phyloP scores from a whole-genome alignment of 1,284 basidiomycete genomes.

The Xanthoconium separans region DNA sequence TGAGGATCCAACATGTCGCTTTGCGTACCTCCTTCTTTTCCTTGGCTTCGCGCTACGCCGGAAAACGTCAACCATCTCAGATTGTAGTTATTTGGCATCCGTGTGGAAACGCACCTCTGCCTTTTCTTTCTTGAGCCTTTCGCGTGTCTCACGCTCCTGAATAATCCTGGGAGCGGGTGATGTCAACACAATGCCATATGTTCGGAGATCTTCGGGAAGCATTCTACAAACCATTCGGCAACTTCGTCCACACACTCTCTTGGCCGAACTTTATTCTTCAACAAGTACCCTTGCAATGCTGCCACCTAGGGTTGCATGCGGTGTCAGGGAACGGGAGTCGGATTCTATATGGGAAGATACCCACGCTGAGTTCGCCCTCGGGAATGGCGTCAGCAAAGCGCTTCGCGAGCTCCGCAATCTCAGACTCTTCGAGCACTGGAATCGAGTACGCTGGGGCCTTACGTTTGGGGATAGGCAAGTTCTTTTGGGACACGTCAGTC shows the following conservation, averaged over 20 bases:
- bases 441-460: slow-evolving; percentile 57
- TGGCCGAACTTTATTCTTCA: slow-evolving; percentile 83
- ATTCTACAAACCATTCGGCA: slow-evolving; percentile 49
- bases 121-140: slow-evolving; percentile 81
- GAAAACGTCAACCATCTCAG: slow-evolving; percentile 14
- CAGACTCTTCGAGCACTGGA: slow-evolving; percentile 67
- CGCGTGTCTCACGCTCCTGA: slow-evolving; percentile 76
- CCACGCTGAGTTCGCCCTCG: slow-evolving; percentile 78
- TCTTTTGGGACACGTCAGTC: slow-evolving; percentile 57
- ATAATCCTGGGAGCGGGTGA: slow-evolving; percentile 45
- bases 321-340: slow-evolving; percentile 1
- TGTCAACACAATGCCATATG: slow-evolving; percentile 1
- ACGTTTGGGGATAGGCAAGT: slow-evolving; percentile 66
- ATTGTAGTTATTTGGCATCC: neutral
- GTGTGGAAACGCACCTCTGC: slow-evolving; percentile 55
- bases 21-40: slow-evolving; percentile 63
- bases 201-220: slow-evolving; percentile 9
- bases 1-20: neutral
- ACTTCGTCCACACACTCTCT: slow-evolving; percentile 80
- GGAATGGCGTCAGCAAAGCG: slow-evolving; percentile 75
- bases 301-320: slow-evolving; percentile 57
- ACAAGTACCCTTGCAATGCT: slow-evolving; percentile 77
- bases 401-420: slow-evolving; percentile 73
- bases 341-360: slow-evolving; percentile 27
- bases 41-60: slow-evolving; percentile 63